Evolutionary conservation across 164 flowering plant genomes (phyloP).

Genomic region (Dillenia suffruticosa): DNA sequence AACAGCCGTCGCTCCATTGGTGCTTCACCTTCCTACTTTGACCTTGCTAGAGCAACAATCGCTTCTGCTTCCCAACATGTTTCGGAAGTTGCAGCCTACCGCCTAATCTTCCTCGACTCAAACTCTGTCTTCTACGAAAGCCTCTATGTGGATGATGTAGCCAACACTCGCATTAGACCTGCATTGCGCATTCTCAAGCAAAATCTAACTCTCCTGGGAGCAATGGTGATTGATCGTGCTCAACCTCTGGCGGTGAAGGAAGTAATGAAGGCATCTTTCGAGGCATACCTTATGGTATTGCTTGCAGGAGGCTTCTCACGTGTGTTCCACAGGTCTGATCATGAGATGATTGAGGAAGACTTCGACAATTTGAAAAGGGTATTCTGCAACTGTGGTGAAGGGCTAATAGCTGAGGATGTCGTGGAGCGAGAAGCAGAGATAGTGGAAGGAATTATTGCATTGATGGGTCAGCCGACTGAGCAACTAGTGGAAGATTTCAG

Average conservation of each 20-base stretch:
- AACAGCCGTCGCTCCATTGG: slow-evolving; percentile 22
- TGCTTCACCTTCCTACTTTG: slow-evolving; percentile 48
- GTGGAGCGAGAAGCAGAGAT: slow-evolving; percentile 49
- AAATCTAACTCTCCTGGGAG: slow-evolving; percentile 62
- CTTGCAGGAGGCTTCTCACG: slow-evolving; percentile 82
- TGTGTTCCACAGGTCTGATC: slow-evolving; percentile 47
- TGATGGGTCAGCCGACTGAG: slow-evolving; percentile 57
- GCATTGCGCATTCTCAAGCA: slow-evolving; percentile 78
- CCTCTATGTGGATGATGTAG: slow-evolving; percentile 60
- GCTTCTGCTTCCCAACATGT: slow-evolving; percentile 58
- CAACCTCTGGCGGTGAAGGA: slow-evolving; percentile 72
- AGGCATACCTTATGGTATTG: slow-evolving; percentile 78
- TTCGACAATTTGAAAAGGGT: slow-evolving; percentile 59
- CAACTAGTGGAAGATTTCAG: slow-evolving; percentile 86
- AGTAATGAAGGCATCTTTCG: slow-evolving; percentile 84
- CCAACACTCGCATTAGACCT: slow-evolving; percentile 64
- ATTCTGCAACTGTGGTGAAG: slow-evolving; percentile 65
- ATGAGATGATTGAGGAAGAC: slow-evolving; percentile 74
- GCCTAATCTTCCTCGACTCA: slow-evolving; percentile 84
- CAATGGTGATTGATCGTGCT: slow-evolving; percentile 61
- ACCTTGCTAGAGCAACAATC: slow-evolving; percentile 42
- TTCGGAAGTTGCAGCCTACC: slow-evolving; percentile 83
- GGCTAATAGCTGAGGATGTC: slow-evolving; percentile 46
- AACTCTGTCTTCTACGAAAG: slow-evolving; percentile 57
- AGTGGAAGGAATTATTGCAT: slow-evolving; percentile 49